Conservation (phyloP, 768 basidiomycete species). For the Rhizopogon vinicolor region DNA sequence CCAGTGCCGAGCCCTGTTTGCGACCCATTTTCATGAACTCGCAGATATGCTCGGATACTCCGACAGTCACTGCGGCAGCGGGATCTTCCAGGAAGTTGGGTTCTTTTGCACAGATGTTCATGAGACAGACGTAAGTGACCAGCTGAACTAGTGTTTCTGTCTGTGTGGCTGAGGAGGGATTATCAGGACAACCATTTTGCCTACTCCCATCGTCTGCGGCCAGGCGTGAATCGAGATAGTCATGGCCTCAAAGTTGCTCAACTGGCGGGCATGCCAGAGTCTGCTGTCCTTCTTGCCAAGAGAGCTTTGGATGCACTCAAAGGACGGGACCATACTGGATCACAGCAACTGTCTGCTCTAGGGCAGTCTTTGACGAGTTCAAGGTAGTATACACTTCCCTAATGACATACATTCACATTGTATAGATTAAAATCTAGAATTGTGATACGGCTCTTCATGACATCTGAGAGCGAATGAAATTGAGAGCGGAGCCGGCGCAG, state of each 20-base stretch:
- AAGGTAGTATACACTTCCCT: not conserved
- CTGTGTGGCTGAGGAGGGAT: not conserved
- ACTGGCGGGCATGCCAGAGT: constrained; percentile 75
- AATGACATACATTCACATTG: not conserved
- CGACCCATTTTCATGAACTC: constrained; percentile 97
- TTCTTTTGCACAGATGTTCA: constrained; percentile 92
- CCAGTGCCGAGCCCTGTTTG: constrained; percentile 83
- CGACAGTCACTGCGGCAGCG: constrained; percentile 33
- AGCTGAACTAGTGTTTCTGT: not conserved
- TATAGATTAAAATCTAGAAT: not conserved
- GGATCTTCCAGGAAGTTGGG: constrained; percentile 54
- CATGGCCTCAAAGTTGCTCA: constrained; percentile 90
- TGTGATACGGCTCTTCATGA: constrained; percentile 3
- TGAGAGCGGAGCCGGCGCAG: constrained; percentile 82
- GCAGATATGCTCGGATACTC: constrained; percentile 75
- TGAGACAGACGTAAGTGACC: constrained; percentile 58
- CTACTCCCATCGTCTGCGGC: constrained; percentile 76
- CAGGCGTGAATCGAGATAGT: constrained; percentile 86
- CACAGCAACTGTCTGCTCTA: constrained; percentile 26
- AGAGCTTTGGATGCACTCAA: constrained; percentile 42
- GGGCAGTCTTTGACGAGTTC: constrained; percentile 22
- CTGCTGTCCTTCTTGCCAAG: constrained; percentile 57
- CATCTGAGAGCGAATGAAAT: constrained; percentile 71
- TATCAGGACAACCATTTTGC: constrained; percentile 70
- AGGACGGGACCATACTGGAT: constrained; percentile 17